Base-by-base conservation (phyloP, 1,284 basidiomycete species). In the Marasmius tenuissimus region DNA sequence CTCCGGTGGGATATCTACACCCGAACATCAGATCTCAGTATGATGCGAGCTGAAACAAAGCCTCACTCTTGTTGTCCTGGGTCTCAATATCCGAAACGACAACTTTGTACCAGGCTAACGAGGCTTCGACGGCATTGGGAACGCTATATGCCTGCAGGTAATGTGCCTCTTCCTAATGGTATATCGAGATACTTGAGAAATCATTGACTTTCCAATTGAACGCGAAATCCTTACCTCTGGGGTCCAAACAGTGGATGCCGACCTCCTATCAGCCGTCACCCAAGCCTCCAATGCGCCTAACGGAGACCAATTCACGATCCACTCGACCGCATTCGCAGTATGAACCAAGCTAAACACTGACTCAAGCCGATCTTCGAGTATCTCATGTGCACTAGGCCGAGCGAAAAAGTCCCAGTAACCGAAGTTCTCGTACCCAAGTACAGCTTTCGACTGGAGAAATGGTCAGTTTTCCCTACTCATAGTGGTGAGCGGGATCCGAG, bases 401-500 rank as follows among this genome's bases (percentile, higher is more conserved):
- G 70, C 60, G 59, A 78, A 73, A 67, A 78, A 80, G 11, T 64
- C 62, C 78, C 75, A 75, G 61, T 80, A 78, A 14, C 74, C 76
- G 45, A 67, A 72, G 7, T 68, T 33, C 9, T 74, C 71, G 50
- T 69, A 71, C 0, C 78, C 79, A 22, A 71, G 50, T 14, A 60
- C 42, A 11, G 47, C 22, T 40, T 64, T 64, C 11, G 59, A 70
- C 56, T 16, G 66, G 27, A 27, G 27, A 27, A 27, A 27, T 27
- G 70, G 9, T 66, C 65, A 37, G 27, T 35, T 16, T 42, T 18
- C 7, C 8, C n/a, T 47, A 47, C 47, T 42, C 7, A 37, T 47
- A 53, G 47, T 33, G 64, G 47, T 33, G 64, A 66, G 57, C n/a
- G 22, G 20, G 73, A 59, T 78, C 10, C 6, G 52, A 18, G 22